phyloP scores from a whole-genome alignment of 2,329 filamentous ascomycete genomes.

The Rutstroemia sp. region DNA sequence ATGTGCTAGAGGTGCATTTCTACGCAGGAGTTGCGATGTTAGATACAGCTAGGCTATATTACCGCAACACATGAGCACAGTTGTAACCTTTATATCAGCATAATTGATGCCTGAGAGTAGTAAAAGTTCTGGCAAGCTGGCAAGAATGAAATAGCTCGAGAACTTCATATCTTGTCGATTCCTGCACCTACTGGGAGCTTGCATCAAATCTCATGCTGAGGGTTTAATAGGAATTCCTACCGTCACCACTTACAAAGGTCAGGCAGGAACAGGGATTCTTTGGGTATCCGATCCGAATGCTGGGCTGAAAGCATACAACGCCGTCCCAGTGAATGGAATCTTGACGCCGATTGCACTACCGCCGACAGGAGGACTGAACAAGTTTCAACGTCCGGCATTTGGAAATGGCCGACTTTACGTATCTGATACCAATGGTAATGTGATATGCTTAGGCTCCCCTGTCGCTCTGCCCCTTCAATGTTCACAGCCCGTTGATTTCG shows the following conservation, averaged over 20 bases:
- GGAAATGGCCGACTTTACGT: constrained; percentile 31
- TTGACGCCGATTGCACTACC: constrained; percentile 30
- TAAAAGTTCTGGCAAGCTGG: no score
- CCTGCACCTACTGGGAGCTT: not conserved
- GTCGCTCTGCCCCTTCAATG: constrained; percentile 33
- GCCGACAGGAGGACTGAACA: constrained; percentile 30
- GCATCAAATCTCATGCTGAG: constrained; percentile 23
- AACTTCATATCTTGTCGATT: no score
- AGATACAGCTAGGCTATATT: no score
- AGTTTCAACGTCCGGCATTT: constrained; percentile 33
- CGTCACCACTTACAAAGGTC: constrained; percentile 30
- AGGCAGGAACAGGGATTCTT: constrained; percentile 30
- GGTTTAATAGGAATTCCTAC: constrained; percentile 17
- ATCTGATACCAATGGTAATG: constrained; percentile 20
- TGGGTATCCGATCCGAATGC: constrained; percentile 33
- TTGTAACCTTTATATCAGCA: no score
- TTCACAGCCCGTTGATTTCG: constrained; percentile 31
- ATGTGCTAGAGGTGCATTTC: no score
- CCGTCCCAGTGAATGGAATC: constrained; percentile 31
- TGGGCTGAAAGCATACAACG: constrained; percentile 32
- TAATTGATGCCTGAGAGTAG: no score
- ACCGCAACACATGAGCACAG: no score
- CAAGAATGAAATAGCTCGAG: no score
- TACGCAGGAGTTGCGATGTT: no score
- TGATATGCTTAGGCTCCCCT: constrained; percentile 28